Percentiles rank a stretch among this genome's conserved stretches.
phyloP scores from a whole-genome alignment of 164 flowering plant genomes.

The Cinnamomum chago region DNA sequence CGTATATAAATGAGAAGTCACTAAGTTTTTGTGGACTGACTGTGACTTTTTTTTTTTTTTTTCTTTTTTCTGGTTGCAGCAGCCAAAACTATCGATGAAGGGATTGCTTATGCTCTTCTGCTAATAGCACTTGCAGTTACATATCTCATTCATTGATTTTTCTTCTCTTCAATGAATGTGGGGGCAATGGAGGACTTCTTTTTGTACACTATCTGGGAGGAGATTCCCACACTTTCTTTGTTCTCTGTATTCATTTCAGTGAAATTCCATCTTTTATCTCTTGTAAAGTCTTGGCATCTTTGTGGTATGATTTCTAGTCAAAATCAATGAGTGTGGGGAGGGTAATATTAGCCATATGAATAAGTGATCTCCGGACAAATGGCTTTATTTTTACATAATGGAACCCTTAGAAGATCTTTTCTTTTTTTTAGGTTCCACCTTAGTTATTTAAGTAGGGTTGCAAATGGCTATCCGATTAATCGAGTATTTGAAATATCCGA shows the following conservation, averaged over 20 bases:
- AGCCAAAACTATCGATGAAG: not conserved
- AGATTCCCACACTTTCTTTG: not conserved
- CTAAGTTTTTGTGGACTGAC: not conserved
- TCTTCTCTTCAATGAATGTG: not conserved
- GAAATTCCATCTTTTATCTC: not conserved
- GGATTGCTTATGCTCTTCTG: conserved; percentile 3
- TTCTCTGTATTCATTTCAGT: not conserved
- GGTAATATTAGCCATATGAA: too few species aligned
- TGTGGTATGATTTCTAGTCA: too few species aligned
- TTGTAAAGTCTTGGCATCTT: too few species aligned
- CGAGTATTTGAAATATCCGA: too few species aligned
- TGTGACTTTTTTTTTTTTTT: not conserved
- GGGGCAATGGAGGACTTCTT: too few species aligned
- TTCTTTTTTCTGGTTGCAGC: not conserved
- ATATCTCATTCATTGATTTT: not conserved
- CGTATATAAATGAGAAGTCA: not conserved
- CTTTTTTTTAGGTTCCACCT: too few species aligned
- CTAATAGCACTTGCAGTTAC: conserved; percentile 2
- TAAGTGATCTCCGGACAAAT: too few species aligned
- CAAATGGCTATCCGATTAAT: too few species aligned
- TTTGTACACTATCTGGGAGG: not conserved
- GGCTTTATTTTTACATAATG: too few species aligned
- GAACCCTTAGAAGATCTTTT: too few species aligned
- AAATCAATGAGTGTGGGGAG: too few species aligned
- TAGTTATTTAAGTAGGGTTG: too few species aligned